phyloP scores from a whole-genome alignment of 2,329 filamentous ascomycete species.

The Penicillium sp. region DNA sequence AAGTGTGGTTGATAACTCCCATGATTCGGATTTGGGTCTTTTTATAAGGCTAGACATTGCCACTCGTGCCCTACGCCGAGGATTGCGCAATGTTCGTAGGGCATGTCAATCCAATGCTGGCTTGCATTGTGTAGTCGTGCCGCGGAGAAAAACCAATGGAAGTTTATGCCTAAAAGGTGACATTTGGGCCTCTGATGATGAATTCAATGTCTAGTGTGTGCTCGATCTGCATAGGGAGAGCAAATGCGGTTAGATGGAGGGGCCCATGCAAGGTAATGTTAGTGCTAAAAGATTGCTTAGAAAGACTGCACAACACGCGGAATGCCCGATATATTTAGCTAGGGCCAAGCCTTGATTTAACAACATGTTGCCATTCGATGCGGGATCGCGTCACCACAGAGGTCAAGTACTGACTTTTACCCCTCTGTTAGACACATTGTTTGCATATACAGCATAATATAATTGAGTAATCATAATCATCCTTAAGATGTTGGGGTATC shows the following conservation, averaged over 20 bases:
- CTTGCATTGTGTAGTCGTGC: not conserved
- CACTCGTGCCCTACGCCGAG: not conserved
- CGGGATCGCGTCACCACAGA: not conserved
- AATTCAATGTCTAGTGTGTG: not conserved
- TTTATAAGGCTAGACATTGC: not conserved
- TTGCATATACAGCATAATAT: not conserved
- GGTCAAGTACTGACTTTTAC: not conserved
- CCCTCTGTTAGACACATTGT: not conserved
- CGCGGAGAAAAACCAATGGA: not conserved
- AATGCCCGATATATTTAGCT: not conserved
- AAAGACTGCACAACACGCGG: no score
- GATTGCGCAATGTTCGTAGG: slow-evolving; percentile 1
- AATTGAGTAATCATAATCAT: no score
- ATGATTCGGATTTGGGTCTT: not conserved
- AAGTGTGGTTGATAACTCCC: no score
- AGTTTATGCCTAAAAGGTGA: not conserved
- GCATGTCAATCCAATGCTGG: not conserved
- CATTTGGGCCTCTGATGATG: not conserved
- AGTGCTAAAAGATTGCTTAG: no score
- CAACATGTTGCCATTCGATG: not conserved
- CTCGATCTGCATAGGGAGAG: not conserved
- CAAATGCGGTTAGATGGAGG: not conserved
- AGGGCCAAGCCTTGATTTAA: not conserved
- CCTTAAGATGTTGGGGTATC: not conserved
- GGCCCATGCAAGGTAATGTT: not conserved